A percentile compares a stretch with the other conserved stretches of the same genome.
Conservation (phyloP, 106 monocot genomes). For the Acorus gramineus region DNA sequence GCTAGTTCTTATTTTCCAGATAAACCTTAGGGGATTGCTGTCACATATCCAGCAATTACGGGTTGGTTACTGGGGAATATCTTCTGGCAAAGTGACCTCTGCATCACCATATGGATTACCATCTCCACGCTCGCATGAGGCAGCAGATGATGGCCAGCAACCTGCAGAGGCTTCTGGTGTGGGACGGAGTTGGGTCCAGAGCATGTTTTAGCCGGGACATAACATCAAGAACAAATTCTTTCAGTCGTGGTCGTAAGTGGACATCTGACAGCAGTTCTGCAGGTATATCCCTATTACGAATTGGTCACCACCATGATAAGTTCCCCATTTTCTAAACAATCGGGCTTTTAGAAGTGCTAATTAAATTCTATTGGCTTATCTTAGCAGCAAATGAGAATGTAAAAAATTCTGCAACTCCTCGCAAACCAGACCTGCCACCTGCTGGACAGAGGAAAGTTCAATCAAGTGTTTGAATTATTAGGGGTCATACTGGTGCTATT, state of each 20-base stretch:
- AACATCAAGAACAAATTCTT: constrained; percentile 72
- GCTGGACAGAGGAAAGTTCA: constrained; percentile 74
- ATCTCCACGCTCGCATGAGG: constrained; percentile 73
- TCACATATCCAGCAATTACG: constrained; percentile 90
- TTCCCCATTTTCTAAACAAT: not conserved
- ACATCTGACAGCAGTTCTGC: constrained; percentile 23
- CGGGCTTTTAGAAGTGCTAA: no score
- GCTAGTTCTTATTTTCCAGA: constrained; percentile 20
- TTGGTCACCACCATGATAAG: not conserved
- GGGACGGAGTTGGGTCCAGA: constrained; percentile 97
- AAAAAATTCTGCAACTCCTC: constrained; percentile 25
- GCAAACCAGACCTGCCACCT: constrained; percentile 30
- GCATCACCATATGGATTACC: constrained; percentile 46
- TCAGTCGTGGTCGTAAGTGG: constrained; percentile 60
- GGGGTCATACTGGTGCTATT: constrained; percentile 80
- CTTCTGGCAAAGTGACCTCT: constrained; percentile 42
- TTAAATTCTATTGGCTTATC: constrained; percentile 2
- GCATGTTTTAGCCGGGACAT: constrained; percentile 98
- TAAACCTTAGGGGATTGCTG: constrained; percentile 81
- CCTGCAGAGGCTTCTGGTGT: constrained; percentile 78
- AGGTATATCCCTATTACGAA: constrained; percentile 4
- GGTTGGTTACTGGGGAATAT: constrained; percentile 86
- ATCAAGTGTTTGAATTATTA: constrained; percentile 65
- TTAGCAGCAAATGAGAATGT: constrained; percentile 24
- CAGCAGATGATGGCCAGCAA: constrained; percentile 67